Conservation (phyloP, 192 early-diverging fungal genomes). For the Backusella parvicylindrica region DNA sequence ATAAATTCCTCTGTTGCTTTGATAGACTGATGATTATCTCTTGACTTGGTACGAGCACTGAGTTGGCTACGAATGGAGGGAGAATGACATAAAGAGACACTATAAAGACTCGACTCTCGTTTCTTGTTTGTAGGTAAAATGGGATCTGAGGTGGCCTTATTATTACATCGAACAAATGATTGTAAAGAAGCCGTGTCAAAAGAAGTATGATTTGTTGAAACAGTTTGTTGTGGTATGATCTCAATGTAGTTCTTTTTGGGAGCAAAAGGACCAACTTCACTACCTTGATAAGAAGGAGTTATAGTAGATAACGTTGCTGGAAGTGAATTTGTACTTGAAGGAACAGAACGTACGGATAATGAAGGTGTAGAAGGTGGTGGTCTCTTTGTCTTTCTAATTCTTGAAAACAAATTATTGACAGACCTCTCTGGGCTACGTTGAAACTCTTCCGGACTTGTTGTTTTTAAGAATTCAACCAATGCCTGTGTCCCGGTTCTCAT, state of each 20-base stretch:
- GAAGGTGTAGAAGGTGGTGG: not conserved
- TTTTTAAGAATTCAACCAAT: constrained; percentile 32
- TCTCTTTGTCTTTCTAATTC: constrained; percentile 24
- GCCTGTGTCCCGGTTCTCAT: constrained; percentile 31
- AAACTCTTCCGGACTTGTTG: constrained; percentile 36
- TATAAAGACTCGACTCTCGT: constrained; percentile 20
- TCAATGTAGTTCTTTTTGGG: constrained; percentile 21
- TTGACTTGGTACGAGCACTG: not conserved
- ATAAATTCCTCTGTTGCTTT: constrained; percentile 1
- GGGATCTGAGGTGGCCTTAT: constrained; percentile 6
- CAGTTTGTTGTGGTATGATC: constrained; percentile 9
- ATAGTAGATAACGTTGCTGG: not conserved
- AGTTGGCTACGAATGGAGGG: constrained; percentile 12
- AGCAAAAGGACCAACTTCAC: not conserved
- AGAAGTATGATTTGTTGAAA: constrained; percentile 1
- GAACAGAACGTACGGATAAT: not conserved
- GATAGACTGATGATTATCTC: constrained; percentile 1
- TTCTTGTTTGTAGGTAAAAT: constrained; percentile 20
- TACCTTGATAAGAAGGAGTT: constrained; percentile 11
- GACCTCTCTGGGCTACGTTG: constrained; percentile 11
- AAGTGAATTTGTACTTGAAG: constrained; percentile 5
- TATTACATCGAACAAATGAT: not conserved
- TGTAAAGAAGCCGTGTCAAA: constrained; percentile 7
- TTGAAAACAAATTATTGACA: constrained; percentile 23
- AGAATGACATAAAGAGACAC: constrained; percentile 6